These are phyloP conservation scores for Meyerozyma athensensis DNA, from an alignment of 1,139 yeast genomes.

Conservation along the genomic window DNA sequence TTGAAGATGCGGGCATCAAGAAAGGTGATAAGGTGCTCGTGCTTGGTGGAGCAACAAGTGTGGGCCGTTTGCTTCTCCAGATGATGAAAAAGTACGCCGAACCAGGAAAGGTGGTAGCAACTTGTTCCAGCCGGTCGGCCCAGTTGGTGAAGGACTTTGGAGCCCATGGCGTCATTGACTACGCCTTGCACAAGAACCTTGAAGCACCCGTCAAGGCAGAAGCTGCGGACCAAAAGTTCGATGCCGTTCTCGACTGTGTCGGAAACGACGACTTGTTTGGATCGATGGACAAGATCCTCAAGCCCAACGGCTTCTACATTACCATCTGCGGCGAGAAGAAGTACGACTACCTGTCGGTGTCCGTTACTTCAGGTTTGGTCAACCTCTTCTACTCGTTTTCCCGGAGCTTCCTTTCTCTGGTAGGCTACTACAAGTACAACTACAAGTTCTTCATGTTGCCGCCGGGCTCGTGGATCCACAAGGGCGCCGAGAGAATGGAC, in stretches of 20 bases:
- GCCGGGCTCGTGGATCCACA: slow-evolving; percentile 8
- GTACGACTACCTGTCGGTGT: slow-evolving; percentile 20
- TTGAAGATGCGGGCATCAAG: slow-evolving; percentile 20
- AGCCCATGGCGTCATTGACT: background rate
- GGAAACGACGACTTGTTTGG: slow-evolving; percentile 25
- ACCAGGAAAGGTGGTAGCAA: background rate
- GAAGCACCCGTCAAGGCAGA: background rate
- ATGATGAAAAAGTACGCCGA: slow-evolving; percentile 16
- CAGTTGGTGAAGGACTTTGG: background rate
- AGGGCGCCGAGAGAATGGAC: slow-evolving; percentile 6
- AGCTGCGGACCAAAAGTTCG: slow-evolving; percentile 24
- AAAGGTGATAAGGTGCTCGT: slow-evolving; percentile 42
- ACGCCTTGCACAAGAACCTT: background rate
- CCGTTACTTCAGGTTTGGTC: background rate
- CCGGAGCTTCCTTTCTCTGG: slow-evolving; percentile 2
- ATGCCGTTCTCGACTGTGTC: slow-evolving; percentile 27
- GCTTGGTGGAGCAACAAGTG: slow-evolving; percentile 73
- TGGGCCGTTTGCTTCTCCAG: slow-evolving; percentile 60
- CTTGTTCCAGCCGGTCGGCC: background rate
- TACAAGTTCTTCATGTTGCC: slow-evolving; percentile 6
- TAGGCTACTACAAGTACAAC: slow-evolving; percentile 13
- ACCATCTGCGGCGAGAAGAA: slow-evolving; percentile 49
- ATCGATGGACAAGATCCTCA: slow-evolving; percentile 26
- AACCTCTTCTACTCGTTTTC: background rate
- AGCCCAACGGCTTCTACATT: slow-evolving; percentile 33